Base-by-base conservation (phyloP, 2,329 filamentous ascomycete species). In the Apiospora hydei region DNA sequence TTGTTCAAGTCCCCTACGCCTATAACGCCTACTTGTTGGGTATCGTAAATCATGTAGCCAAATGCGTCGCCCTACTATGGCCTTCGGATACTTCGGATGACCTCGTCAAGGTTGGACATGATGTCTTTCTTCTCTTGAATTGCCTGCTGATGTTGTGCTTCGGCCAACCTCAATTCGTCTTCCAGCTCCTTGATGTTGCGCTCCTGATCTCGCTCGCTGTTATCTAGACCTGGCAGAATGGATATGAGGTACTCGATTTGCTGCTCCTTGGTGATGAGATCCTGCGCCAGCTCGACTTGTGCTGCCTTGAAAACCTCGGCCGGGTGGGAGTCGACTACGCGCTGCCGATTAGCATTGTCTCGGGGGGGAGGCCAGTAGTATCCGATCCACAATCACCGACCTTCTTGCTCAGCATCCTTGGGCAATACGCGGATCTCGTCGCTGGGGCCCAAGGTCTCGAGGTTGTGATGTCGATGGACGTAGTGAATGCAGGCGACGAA, bases 191-290 rank as follows among this genome's bases (percentile, higher is more conserved):
- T 87, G 72, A 93, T 91, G 72, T 89, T 88, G 75, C 88, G 86
- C 79, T 93, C 88, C 81, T 97, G 94, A 78, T 95, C 92, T 74
- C 88, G 86, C 80, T 96, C 93, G 78, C 92, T 96, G 74, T 91
- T 93, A 64, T 94, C 92, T 30, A 96, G 84, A 0, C 94, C 94
- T 0, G 94, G 94, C 2, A 97, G 85, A 30, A 88, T 89, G 21
- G 91, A 92, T 72, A 96, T 93, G 67, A 96, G 84, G 64, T 89
- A 86, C 81, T 96, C 94, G 74, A 96, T 94, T 83, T 96, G 93
- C 83, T 95, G 93, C 77, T 95, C 92, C 78, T 95, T 94, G 72
- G 93, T 81, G 72, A 96, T 91, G 38, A 96, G 85, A 79, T 96
- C 94, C 74, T 89, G 88, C 49, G 93, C 92, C 70, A 96, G 85